Conservation (phyloP, 164 flowering plant genomes). For the Chimonanthus praecox region DNA sequence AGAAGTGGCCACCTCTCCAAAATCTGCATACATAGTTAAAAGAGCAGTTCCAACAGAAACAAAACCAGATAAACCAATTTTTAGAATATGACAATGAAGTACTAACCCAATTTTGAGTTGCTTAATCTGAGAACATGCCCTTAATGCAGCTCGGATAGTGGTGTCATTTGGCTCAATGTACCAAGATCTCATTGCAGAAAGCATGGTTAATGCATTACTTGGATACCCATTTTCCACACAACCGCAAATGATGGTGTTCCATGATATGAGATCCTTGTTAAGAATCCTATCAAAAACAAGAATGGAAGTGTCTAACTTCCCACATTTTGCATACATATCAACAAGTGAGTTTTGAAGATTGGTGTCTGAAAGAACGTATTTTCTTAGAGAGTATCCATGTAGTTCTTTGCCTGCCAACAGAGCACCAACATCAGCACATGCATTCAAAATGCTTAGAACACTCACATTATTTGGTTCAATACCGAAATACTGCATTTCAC, state of each 20-base stretch:
- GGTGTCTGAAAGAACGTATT: slow-evolving; percentile 18
- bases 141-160: slow-evolving; percentile 25
- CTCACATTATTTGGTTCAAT: slow-evolving; percentile 44
- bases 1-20: slow-evolving; percentile 31
- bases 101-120: slow-evolving; percentile 27
- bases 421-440: slow-evolving; percentile 43
- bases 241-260: slow-evolving; percentile 49
- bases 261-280: slow-evolving; percentile 44
- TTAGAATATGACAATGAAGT: slow-evolving; percentile 32
- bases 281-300: slow-evolving; percentile 30
- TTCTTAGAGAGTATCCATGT: slow-evolving; percentile 41
- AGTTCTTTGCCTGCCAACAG: slow-evolving; percentile 43
- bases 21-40: slow-evolving; percentile 46
- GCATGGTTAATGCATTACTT: slow-evolving; percentile 27
- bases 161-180: slow-evolving; percentile 26
- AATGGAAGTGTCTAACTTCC: slow-evolving; percentile 25
- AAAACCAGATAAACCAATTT: slow-evolving; percentile 33
- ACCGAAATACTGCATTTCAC: slow-evolving; percentile 38
- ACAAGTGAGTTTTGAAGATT: slow-evolving; percentile 47
- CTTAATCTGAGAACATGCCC: slow-evolving; percentile 23
- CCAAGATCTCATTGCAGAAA: slow-evolving; percentile 24
- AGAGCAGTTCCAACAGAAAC: slow-evolving; percentile 42
- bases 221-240: slow-evolving; percentile 33
- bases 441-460: slow-evolving; percentile 42
- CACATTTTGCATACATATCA: slow-evolving; percentile 52